Base-by-base conservation (phyloP, 805 yeast species). In the Yamadazyma sp. region DNA sequence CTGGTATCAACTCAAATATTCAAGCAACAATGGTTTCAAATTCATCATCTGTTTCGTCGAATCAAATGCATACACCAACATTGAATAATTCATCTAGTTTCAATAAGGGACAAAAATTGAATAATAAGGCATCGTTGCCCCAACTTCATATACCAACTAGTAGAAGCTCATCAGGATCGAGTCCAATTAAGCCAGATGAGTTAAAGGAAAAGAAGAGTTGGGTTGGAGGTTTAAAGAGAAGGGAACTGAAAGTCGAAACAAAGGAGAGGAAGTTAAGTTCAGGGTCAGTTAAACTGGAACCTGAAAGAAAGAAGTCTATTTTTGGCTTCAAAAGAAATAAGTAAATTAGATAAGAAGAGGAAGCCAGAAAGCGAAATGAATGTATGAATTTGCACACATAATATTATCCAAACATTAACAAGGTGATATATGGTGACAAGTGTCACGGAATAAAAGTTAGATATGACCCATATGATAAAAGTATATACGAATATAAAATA, bases 211-310 rank as follows among this genome's bases (percentile, higher is more conserved):
- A 65, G 50, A 66, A 66, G 36, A 52, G 62, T 23, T 63, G 69
- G 69, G 66, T 65, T 4, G 66, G 65, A 2, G 64, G 67, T 0
- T 50, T 65, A 20, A 62, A 62, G 33, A 46, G 63, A 22, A 43
- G 60, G 35, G 66, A 55, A 30, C 53, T 50, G 30, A 56, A 46
- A 25, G 26, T 39, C 18, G 48, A 43, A 8, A 33, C 30, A 11
- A 28, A 30, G 8, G 53, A 56, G 15, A 27, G 58, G 18, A 56
- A 54, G 21, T 28, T 40, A 7, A 49, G 58, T 11, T 39, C 43
- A 15, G 50, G 54, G 13, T 52, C 57, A 30, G 21, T 20, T 7
- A 40, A 35, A 16, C 42, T 37, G 47, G 39, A 30, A 22, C 33
- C 36, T 34, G 55, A 51, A 27, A 51, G 42, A 41, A 49, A 50